These are phyloP conservation scores for Penicillium desertorum DNA, from an alignment of 495 filamentous ascomycete genomes.

Conservation along the genomic window DNA sequence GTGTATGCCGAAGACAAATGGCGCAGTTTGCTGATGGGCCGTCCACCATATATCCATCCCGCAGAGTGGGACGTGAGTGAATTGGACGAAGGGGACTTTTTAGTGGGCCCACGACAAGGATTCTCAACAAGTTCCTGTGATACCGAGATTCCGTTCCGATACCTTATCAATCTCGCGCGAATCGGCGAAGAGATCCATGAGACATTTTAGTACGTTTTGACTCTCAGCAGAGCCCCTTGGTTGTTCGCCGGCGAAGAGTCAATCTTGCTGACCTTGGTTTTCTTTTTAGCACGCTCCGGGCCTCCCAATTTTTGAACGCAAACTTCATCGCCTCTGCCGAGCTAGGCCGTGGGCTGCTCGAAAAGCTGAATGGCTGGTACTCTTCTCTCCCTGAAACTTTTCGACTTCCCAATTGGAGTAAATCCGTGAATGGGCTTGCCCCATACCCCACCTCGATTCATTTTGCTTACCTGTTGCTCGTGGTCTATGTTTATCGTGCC, in stretches of 20 bases:
- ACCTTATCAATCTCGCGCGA: conserved; percentile 27
- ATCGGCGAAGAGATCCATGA: conserved; percentile 37
- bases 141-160: conserved; percentile 29
- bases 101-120: conserved; percentile 25
- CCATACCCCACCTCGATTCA: conserved; percentile 36
- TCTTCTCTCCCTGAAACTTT: conserved; percentile 30
- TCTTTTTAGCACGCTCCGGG: conserved; percentile 30
- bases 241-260: background rate
- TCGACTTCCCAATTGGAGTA: conserved; percentile 35
- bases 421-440: conserved; percentile 30
- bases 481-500: conserved; percentile 39
- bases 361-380: conserved; percentile 36
- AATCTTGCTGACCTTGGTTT: background rate
- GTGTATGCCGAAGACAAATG: conserved; percentile 94
- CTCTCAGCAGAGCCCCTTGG: background rate
- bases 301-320: conserved; percentile 34
- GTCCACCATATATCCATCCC: conserved; percentile 75
- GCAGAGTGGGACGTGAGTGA: conserved; percentile 81
- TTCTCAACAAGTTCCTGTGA: conserved; percentile 27
- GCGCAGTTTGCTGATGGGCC: conserved; percentile 81
- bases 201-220: conserved; percentile 33
- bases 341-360: conserved; percentile 28
- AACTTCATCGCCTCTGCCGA: conserved; percentile 32
- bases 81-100: conserved; percentile 67
- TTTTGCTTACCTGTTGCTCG: conserved; percentile 39